These are phyloP conservation scores for Lithocarpus polystachyus DNA, from an alignment of 306 rosid species.

Conservation along the genomic window DNA sequence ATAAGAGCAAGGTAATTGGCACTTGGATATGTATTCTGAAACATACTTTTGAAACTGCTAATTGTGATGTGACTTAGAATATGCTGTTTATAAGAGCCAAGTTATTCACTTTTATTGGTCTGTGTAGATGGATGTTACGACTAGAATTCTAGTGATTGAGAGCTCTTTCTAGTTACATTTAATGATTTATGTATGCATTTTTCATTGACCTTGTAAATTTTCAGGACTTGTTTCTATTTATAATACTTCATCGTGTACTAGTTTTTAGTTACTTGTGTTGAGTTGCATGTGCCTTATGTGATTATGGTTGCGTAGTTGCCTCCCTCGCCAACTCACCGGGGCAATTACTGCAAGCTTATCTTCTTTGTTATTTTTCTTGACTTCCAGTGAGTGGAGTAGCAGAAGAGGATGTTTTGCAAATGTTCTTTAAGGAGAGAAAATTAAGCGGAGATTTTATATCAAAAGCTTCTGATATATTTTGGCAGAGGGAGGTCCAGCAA, in stretches of 20 bases:
- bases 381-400: slow-evolving; percentile 45
- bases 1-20: too few relatives aligned
- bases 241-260: neutral
- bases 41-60: neutral
- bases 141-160: neutral
- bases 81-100: neutral
- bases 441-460: slow-evolving; percentile 72
- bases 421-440: slow-evolving; percentile 71
- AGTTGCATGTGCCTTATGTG: neutral
- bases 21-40: neutral
- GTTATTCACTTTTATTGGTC: neutral
- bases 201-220: neutral
- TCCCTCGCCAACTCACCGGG: neutral
- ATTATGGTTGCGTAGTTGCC: neutral
- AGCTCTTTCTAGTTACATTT: slow-evolving; percentile 3
- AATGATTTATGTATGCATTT: neutral
- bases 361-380: slow-evolving; percentile 1
- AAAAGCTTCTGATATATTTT: slow-evolving; percentile 71
- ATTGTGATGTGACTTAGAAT: neutral
- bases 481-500: slow-evolving; percentile 49
- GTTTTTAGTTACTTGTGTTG: slow-evolving; percentile 3
- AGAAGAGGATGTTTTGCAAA: slow-evolving; percentile 68
- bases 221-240: neutral
- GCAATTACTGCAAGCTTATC: slow-evolving; percentile 24
- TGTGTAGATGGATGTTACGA: neutral